phyloP scores from a whole-genome alignment of 768 basidiomycete species.

The Russula virescens region DNA sequence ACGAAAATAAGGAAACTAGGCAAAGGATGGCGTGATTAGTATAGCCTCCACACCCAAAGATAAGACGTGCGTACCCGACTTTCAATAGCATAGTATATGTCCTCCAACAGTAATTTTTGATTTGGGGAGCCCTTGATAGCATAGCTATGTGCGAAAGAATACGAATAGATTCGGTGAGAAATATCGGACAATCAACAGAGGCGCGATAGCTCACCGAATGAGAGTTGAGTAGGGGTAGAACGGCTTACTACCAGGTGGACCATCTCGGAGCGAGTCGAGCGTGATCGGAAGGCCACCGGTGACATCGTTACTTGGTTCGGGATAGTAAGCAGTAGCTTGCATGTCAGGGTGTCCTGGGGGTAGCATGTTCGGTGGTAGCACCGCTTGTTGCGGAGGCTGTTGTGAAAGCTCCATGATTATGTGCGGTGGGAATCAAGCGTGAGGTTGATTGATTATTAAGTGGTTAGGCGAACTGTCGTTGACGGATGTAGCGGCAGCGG shows the following conservation, averaged over 20 bases:
- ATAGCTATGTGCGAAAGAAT: conserved; percentile 47
- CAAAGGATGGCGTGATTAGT: conserved; percentile 23
- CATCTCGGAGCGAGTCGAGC: conserved; percentile 80
- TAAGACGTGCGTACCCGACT: conserved; percentile 57
- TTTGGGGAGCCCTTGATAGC: conserved; percentile 90
- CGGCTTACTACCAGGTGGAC: conserved; percentile 83
- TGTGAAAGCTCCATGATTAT: conserved; percentile 21
- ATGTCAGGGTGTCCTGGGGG: conserved; percentile 37
- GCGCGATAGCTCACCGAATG: conserved; percentile 57
- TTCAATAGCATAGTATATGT: conserved; percentile 90
- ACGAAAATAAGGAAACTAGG: conserved; percentile 83
- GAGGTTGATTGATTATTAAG: not conserved
- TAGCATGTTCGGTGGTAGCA: conserved; percentile 59
- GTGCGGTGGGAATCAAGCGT: not conserved
- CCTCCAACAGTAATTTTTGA: conserved; percentile 78
- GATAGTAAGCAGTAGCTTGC: conserved; percentile 53
- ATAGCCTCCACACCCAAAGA: conserved; percentile 4
- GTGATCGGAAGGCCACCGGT: conserved; percentile 82
- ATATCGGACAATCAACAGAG: not conserved
- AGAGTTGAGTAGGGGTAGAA: conserved; percentile 90
- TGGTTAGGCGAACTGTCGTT: conserved; percentile 6
- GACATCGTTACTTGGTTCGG: conserved; percentile 70
- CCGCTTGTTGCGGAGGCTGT: conserved; percentile 42
- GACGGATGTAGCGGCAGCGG: conserved; percentile 31
- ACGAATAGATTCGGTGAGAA: conserved; percentile 10